Percentiles rank a stretch among this genome's conserved stretches.
Evolutionary conservation across 306 rosid species (phyloP).

Genomic region (Morella rubra): DNA sequence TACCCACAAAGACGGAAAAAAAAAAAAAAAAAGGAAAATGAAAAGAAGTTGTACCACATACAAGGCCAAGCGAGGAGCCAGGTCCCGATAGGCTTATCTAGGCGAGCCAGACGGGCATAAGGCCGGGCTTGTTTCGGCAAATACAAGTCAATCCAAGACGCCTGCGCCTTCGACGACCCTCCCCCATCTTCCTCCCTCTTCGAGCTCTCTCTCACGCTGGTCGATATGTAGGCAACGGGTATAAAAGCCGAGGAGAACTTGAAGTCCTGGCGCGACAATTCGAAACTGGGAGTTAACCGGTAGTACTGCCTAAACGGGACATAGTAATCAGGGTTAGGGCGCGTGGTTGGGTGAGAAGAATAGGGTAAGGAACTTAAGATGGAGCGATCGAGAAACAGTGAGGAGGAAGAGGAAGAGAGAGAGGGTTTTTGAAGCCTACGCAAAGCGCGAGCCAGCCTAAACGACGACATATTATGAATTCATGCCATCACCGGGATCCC

Average conservation of each 20-base stretch:
- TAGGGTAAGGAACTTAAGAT: constrained; percentile 24
- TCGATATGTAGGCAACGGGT: constrained; percentile 43
- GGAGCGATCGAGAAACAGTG: constrained; percentile 5
- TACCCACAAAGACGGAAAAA: too few species aligned
- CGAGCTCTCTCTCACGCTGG: constrained; percentile 30
- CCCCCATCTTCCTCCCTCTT: constrained; percentile 27
- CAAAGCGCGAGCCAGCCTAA: constrained; percentile 35
- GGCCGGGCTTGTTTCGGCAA: constrained; percentile 66
- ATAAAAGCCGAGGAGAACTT: constrained; percentile 35
- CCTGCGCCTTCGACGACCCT: constrained; percentile 15
- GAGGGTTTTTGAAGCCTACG: constrained; percentile 41
- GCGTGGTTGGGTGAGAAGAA: constrained; percentile 27
- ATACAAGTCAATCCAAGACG: constrained; percentile 68
- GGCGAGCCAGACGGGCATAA: constrained; percentile 88
- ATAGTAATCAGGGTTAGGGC: not conserved
- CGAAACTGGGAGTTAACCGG: constrained; percentile 16
- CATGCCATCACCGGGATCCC: too few species aligned
- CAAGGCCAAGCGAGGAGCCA: constrained; percentile 98
- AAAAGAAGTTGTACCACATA: constrained; percentile 58
- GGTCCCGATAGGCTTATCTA: constrained; percentile 90
- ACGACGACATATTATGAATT: constrained; percentile 32
- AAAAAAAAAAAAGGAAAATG: not conserved
- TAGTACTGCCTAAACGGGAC: constrained; percentile 25
- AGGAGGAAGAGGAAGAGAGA: constrained; percentile 22
- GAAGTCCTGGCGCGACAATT: constrained; percentile 10